Conservation (phyloP, 768 basidiomycete species). For the Boletus rufocinnamomeus region DNA sequence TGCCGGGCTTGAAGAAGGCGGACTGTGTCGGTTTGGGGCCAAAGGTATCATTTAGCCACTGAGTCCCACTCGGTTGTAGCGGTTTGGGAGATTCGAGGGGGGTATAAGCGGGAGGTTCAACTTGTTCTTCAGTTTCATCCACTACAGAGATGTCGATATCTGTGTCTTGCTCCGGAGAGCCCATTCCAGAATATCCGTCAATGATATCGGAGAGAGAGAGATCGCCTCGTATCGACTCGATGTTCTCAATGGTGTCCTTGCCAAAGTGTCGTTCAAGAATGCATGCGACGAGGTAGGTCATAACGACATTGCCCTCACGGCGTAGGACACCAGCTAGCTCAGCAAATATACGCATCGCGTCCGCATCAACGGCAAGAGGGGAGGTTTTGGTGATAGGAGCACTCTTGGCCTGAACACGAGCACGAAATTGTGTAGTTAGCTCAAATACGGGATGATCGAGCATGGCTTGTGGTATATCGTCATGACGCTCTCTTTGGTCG, state of each 20-base stretch:
- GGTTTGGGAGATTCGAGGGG: constrained; percentile 9
- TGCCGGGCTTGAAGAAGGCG: constrained; percentile 15
- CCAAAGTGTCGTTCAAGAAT: constrained; percentile 87
- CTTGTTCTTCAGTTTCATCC: constrained; percentile 25
- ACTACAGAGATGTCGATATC: constrained; percentile 29
- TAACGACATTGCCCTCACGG: constrained; percentile 62
- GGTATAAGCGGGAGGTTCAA: constrained; percentile 2
- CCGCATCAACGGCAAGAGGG: constrained; percentile 57
- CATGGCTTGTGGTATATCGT: constrained; percentile 68
- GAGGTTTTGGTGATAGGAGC: constrained; percentile 73
- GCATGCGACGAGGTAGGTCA: constrained; percentile 89
- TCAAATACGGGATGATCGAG: constrained; percentile 75
- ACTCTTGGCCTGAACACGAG: constrained; percentile 78
- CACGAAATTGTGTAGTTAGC: constrained; percentile 78
- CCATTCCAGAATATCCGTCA: constrained; percentile 51
- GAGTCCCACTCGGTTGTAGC: constrained; percentile 33
- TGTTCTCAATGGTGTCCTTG: constrained; percentile 74
- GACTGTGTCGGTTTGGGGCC: constrained; percentile 31
- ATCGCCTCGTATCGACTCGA: constrained; percentile 62
- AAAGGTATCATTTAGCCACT: constrained; percentile 37
- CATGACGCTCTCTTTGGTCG: constrained; percentile 75
- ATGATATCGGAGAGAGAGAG: constrained; percentile 65
- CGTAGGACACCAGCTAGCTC: constrained; percentile 63
- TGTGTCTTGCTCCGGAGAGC: constrained; percentile 27
- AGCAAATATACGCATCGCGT: constrained; percentile 66